Percentiles rank a stretch among this genome's conserved stretches.
Conservation (phyloP, 805 yeast species). For the Zygotorulaspora danielsina region DNA sequence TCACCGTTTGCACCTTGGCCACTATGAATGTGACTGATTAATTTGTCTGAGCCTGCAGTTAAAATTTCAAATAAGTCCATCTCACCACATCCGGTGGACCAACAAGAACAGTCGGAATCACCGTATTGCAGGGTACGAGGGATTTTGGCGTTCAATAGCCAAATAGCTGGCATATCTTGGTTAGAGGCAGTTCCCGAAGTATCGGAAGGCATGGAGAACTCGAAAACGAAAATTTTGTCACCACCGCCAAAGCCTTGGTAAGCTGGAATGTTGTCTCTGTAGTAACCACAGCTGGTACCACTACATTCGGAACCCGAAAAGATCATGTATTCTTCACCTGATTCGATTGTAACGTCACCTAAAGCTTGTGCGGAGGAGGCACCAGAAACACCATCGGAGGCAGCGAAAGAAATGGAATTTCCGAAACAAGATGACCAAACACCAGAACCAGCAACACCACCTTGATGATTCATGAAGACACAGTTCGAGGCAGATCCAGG, state of each 20-base stretch:
- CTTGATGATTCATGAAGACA: conserved; percentile 80
- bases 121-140: conserved; percentile 98
- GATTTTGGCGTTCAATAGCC: conserved; percentile 92
- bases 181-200: conserved; percentile 45
- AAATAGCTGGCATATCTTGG: conserved; percentile 96
- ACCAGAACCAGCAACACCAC: conserved; percentile 85
- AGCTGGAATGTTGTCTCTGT: conserved; percentile 83
- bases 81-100: conserved; percentile 98
- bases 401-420: conserved; percentile 83
- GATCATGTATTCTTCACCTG: conserved; percentile 77
- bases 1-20: conserved; percentile 56
- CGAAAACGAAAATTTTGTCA: conserved; percentile 83
- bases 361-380: conserved; percentile 67
- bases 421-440: conserved; percentile 83
- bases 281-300: conserved; percentile 70
- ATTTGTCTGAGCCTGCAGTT: conserved; percentile 64
- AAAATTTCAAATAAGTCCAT: conserved; percentile 90
- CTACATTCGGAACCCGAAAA: conserved; percentile 68
- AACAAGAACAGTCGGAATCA: conserved; percentile 80
- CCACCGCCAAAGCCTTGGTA: conserved; percentile 90
- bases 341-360: conserved; percentile 60
- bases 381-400: conserved; percentile 69
- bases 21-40: conserved; percentile 78
- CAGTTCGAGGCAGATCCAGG: conserved; percentile 69
- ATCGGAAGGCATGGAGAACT: conserved; percentile 88